Percentiles rank a stretch among this genome's conserved stretches.
Evolutionary conservation across 768 basidiomycete genomes (phyloP).

Genomic region (Mycena polygramma): DNA sequence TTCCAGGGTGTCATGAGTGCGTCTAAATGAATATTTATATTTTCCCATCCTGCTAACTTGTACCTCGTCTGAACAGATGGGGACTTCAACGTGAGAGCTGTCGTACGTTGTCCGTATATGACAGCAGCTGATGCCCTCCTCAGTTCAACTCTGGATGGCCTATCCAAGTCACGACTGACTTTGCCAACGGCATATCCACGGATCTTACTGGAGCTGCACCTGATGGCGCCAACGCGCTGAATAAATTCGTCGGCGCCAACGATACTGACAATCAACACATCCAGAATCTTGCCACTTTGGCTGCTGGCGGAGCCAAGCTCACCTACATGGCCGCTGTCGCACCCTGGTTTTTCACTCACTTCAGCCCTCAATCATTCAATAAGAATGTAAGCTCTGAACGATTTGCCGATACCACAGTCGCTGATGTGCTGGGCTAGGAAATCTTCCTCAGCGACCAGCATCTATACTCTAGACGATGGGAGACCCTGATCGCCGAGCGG

Average conservation of each 20-base stretch:
- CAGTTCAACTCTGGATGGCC: constrained; percentile 93
- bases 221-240: constrained; percentile 44
- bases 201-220: constrained; percentile 34
- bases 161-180: constrained; percentile 62
- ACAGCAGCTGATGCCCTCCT: no score
- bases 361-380: constrained; percentile 72
- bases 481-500: constrained; percentile 69
- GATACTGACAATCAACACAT: constrained; percentile 71
- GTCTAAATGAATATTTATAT: no score
- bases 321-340: constrained; percentile 70
- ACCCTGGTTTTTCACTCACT: constrained; percentile 88
- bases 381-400: constrained; percentile 70
- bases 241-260: constrained; percentile 60
- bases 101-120: no score
- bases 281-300: constrained; percentile 51
- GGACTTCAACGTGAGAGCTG: constrained; percentile 70
- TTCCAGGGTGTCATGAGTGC: constrained; percentile 58
- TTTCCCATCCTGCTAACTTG: no score
- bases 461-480: constrained; percentile 77
- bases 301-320: constrained; percentile 38
- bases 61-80: constrained; percentile 53
- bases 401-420: background rate
- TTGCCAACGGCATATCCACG: constrained; percentile 47
- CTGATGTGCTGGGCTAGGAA: constrained; percentile 53
- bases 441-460: constrained; percentile 78